Conservation (phyloP, 2,329 filamentous ascomycete genomes). For the Metarhizium sp. region DNA sequence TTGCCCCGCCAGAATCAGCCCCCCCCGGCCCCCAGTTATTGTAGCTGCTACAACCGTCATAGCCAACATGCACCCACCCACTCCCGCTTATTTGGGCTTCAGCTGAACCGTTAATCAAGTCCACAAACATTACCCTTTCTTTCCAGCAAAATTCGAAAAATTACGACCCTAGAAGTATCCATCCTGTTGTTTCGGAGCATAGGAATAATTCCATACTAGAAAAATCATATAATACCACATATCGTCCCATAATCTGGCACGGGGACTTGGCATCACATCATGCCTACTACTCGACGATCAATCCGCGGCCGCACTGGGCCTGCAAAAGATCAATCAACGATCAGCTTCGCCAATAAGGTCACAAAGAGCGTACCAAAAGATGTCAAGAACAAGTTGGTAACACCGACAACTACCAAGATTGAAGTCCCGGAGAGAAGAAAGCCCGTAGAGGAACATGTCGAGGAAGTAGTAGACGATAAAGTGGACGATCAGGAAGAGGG, state of each 20-base stretch:
- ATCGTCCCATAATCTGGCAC: background rate
- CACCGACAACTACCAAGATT: conserved; percentile 25
- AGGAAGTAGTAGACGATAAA: conserved; percentile 11
- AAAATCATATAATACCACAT: background rate
- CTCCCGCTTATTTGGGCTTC: background rate
- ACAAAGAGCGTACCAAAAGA: conserved; percentile 43
- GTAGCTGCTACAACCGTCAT: conserved; percentile 2
- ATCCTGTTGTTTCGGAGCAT: background rate
- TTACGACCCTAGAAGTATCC: background rate
- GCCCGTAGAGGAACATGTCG: conserved; percentile 7
- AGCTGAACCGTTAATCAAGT: background rate
- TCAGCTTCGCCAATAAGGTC: conserved; percentile 48
- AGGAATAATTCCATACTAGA: background rate
- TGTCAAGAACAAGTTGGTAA: conserved; percentile 32
- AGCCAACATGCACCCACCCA: background rate
- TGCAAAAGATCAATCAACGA: conserved; percentile 41
- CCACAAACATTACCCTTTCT: conserved; percentile 1
- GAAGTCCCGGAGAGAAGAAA: conserved; percentile 17
- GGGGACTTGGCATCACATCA: conserved; percentile 15
- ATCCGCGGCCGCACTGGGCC: conserved; percentile 24
- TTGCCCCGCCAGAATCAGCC: conserved; percentile 42
- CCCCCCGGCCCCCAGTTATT: background rate
- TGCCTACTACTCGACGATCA: conserved; percentile 43
- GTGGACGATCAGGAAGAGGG: conserved; percentile 16
- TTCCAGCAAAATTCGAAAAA: background rate